Conservation (phyloP, 164 flowering plant genomes). For the Vitis rupestris region DNA sequence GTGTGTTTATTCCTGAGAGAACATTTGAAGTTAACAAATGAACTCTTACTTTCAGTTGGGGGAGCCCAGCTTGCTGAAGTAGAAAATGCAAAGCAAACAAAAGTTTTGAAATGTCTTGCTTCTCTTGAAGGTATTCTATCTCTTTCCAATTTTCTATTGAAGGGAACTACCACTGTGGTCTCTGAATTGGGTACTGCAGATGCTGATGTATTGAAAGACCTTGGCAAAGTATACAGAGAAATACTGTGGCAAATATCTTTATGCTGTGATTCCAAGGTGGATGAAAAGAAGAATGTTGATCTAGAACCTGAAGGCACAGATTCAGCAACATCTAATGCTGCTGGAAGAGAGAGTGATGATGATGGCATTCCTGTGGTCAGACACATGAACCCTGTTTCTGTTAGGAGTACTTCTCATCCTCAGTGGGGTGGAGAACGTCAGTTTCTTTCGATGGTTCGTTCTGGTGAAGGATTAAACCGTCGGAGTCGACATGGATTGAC, state of each 20-base stretch:
- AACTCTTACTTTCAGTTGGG: conserved; percentile 43
- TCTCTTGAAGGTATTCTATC: conserved; percentile 74
- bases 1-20: conserved; percentile 72
- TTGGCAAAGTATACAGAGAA: conserved; percentile 71
- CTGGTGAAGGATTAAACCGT: conserved; percentile 70
- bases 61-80: conserved; percentile 55
- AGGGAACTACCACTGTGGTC: conserved; percentile 61
- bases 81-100: conserved; percentile 47
- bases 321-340: conserved; percentile 37
- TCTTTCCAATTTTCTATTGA: conserved; percentile 65
- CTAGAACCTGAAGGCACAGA: conserved; percentile 54
- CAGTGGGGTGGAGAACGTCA: conserved; percentile 74
- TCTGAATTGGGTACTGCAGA: conserved; percentile 77
- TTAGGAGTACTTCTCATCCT: conserved; percentile 53
- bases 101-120: conserved; percentile 58
- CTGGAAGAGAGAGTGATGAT: conserved; percentile 77
- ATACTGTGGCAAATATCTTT: conserved; percentile 80
- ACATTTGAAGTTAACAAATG: conserved; percentile 59
- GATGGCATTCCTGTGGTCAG: conserved; percentile 57
- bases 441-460: conserved; percentile 59
- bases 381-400: conserved; percentile 63
- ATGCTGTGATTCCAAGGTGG: conserved; percentile 64
- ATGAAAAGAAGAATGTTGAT: conserved; percentile 56
- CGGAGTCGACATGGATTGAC: conserved; percentile 72
- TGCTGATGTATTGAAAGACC: conserved; percentile 82